These are phyloP conservation scores for Diplodia seriata DNA, from an alignment of 2,329 filamentous ascomycete species.

Conservation along the genomic window DNA sequence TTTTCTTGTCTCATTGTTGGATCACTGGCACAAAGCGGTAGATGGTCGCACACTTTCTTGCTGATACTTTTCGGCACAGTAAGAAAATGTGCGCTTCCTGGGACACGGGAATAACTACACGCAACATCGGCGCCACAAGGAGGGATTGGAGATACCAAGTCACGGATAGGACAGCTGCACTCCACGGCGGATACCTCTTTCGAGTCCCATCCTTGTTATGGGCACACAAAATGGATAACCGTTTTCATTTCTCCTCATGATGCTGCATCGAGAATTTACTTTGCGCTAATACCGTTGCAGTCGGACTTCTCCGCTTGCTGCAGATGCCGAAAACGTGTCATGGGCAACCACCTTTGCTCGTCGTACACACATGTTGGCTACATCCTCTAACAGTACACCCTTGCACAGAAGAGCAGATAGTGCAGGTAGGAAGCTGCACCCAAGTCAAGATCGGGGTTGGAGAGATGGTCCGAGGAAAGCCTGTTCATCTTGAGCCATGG, in stretches of 20 bases:
- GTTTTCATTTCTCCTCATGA: not conserved
- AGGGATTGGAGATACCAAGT: conserved; percentile 6
- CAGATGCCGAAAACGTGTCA: not conserved
- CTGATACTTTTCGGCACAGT: not conserved
- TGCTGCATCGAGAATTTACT: not conserved
- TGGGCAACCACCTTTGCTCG: not conserved
- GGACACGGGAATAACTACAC: not conserved
- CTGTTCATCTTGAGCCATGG: not conserved
- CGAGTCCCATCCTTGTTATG: not conserved
- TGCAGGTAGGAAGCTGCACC: not conserved
- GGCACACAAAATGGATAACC: conserved; percentile 13
- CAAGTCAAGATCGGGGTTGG: not conserved
- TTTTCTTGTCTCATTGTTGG: conserved; percentile 7
- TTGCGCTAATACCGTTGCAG: not conserved
- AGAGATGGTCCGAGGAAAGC: not conserved
- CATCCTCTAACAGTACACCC: no score
- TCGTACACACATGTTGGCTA: no score
- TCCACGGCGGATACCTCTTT: conserved; percentile 12
- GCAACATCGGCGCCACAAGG: conserved; percentile 8
- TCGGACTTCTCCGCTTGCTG: not conserved
- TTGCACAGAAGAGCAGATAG: no score
- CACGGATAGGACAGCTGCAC: not conserved
- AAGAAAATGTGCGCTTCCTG: not conserved
- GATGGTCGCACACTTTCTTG: not conserved
- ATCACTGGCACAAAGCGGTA: not conserved